Percentiles rank a stretch among this genome's conserved stretches.
Evolutionary conservation across 176 grass and related monocot species (phyloP).

Genomic region (Oryza glumipatula): DNA sequence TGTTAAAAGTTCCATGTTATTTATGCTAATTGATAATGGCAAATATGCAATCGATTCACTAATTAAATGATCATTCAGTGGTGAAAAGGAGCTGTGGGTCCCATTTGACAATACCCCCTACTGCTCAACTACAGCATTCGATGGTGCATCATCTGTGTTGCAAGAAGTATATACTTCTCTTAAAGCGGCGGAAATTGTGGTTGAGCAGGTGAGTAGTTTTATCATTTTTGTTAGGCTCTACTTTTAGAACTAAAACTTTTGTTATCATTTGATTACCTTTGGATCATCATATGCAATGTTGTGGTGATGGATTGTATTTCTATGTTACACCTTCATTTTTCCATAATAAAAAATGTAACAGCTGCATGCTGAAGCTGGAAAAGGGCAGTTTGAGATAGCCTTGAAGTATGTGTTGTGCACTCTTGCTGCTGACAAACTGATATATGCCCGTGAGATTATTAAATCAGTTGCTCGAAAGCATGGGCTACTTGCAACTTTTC

Average conservation of each 20-base stretch:
- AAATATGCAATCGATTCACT: not conserved
- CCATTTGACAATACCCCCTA: constrained; percentile 81
- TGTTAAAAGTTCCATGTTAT: constrained; percentile 11
- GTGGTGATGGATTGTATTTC: constrained; percentile 1
- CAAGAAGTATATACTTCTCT: constrained; percentile 84
- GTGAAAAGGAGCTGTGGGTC: constrained; percentile 73
- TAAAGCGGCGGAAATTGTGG: constrained; percentile 67
- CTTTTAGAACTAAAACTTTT: not conserved
- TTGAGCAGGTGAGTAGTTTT: constrained; percentile 70
- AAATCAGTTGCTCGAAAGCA: constrained; percentile 88
- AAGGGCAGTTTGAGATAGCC: constrained; percentile 93
- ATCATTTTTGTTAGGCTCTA: not conserved
- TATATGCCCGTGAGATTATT: constrained; percentile 92
- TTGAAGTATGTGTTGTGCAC: constrained; percentile 75
- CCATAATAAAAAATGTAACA: constrained; percentile 33
- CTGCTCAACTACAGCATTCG: constrained; percentile 87
- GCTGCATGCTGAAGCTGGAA: constrained; percentile 93
- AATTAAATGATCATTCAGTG: constrained; percentile 56
- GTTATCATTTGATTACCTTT: constrained; percentile 20
- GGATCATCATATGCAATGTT: constrained; percentile 14
- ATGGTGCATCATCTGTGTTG: constrained; percentile 70
- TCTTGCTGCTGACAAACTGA: constrained; percentile 92
- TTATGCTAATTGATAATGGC: not conserved
- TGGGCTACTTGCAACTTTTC: constrained; percentile 73
- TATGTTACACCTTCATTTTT: not conserved